Evolutionary conservation across 306 rosid genomes (phyloP), one percentile per base, ranked within the genome.

Genomic region (Quercus wislizeni): DNA sequence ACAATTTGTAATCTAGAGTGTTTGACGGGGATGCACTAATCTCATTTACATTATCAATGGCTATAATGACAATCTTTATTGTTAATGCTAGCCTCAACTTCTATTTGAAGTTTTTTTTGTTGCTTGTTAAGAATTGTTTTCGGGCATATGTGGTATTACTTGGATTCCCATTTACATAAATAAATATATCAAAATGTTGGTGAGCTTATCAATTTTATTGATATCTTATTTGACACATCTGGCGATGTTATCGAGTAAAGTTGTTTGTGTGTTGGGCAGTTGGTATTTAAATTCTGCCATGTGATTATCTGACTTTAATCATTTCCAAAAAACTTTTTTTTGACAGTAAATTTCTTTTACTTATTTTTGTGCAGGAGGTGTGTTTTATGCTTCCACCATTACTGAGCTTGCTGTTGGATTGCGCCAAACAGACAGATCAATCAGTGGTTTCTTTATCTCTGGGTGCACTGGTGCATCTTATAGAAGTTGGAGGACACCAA

Each of bases 401-500:
- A 54, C 89, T 96, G 80, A 74, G 97, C 85, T 87, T 96, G 90
- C 88, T 96, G 68, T 87, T 96, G 89, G 99, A 96, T 83, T 96
- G 99, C 77, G 99, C 98, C 78, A 96, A 96, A 83, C 89, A 93
- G 92, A 88, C 96, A 33, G 99, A 96, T 84, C 99, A 96, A 82
- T 90, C 98, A 0, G 99, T 96, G 82, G 99, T 96, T 75, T 96
- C 99, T 65, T 86, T 96, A 85, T 91, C 99, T 84, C 94, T 96
- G 72, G 99, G 96, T 82, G 99, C 99, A 64, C 83, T 96, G 79
- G 98, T 89, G 79, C 99, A 96, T 87, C 94, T 96, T 75, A 91
- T 90, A 80, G 98, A 96, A 86, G 99, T 93, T 20, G 99, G 99
- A 77, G 99, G 99, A 72, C 99, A 96, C 88, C 99, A 96, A 76